A percentile compares a stretch with the other conserved stretches of the same genome.
phyloP scores from a whole-genome alignment of 495 filamentous ascomycete species.

The Podospora australis region DNA sequence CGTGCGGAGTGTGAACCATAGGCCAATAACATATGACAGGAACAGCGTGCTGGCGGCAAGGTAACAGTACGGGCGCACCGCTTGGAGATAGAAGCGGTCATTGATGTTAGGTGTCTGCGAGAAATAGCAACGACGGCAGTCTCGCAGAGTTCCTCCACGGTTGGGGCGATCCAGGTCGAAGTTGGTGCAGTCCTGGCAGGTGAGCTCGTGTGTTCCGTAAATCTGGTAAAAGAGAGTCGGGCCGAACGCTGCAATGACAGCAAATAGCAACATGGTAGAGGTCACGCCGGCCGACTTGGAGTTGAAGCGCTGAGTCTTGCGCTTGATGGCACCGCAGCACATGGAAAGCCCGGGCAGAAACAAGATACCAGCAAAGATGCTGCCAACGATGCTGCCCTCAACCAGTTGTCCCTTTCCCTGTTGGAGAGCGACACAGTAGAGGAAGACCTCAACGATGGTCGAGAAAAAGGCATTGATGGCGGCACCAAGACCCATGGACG shows the following conservation, averaged over 20 bases:
- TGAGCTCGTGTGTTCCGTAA: conserved; percentile 93
- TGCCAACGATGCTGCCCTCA: conserved; percentile 94
- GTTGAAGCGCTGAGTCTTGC: conserved; percentile 98
- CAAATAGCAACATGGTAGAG: conserved; percentile 96
- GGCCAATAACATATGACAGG: conserved; percentile 84
- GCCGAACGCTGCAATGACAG: conserved; percentile 92
- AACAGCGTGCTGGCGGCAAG: conserved; percentile 80
- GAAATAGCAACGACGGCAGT: conserved; percentile 92
- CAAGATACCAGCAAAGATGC: conserved; percentile 93
- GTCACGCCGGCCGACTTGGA: conserved; percentile 95
- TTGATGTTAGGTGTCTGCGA: conserved; percentile 78
- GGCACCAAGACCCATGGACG: conserved; percentile 98
- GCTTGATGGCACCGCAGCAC: conserved; percentile 96
- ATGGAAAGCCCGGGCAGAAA: conserved; percentile 97
- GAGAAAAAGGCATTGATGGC: conserved; percentile 99
- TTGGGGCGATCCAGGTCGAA: conserved; percentile 35
- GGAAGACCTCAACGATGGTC: conserved; percentile 96
- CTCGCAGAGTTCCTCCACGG: conserved; percentile 35
- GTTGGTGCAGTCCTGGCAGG: conserved; percentile 69
- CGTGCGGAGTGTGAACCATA: conserved; percentile 94
- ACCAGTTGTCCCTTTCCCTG: conserved; percentile 91
- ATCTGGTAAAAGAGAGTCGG: conserved; percentile 99
- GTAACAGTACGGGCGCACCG: conserved; percentile 90
- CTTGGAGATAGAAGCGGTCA: conserved; percentile 80
- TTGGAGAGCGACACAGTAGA: conserved; percentile 91